Evolutionary conservation across 2,329 filamentous ascomycete species (phyloP).

Genomic region (Furcasterigmium furcatum): DNA sequence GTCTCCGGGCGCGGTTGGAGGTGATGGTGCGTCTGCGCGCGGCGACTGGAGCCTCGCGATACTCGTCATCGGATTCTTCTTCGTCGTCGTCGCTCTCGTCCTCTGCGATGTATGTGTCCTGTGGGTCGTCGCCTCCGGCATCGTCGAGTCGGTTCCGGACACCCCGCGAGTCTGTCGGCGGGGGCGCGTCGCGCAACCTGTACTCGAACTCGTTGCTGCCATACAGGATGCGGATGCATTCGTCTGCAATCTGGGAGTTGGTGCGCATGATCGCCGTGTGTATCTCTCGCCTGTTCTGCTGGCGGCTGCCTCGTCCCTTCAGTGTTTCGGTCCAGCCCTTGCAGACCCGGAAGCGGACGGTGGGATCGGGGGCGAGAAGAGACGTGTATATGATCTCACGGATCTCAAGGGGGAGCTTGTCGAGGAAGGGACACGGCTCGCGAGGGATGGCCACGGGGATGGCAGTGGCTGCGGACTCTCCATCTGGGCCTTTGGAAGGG

Average conservation of each 20-base stretch:
- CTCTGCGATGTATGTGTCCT: too few relatives aligned
- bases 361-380: slow-evolving; percentile 21
- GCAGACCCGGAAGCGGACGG: slow-evolving; percentile 27
- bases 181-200: slow-evolving; percentile 32
- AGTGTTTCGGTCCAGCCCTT: slow-evolving; percentile 22
- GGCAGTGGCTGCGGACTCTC: too few relatives aligned
- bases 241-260: slow-evolving; percentile 27
- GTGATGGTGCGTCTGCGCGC: slow-evolving; percentile 4
- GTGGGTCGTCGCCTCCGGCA: slow-evolving; percentile 2
- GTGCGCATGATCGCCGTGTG: slow-evolving; percentile 31
- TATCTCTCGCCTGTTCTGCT: slow-evolving; percentile 12
- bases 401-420: slow-evolving; percentile 23
- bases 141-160: too few relatives aligned
- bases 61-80: slow-evolving; percentile 7
- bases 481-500: too few relatives aligned
- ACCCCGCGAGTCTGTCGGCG: too few relatives aligned
- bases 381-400: slow-evolving; percentile 24
- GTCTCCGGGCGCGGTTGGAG: background rate
- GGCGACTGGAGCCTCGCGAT: background rate
- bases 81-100: slow-evolving; percentile 10
- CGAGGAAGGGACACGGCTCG: background rate
- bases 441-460: background rate
- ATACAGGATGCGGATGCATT: slow-evolving; percentile 40
- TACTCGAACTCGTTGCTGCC: slow-evolving; percentile 46
- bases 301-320: slow-evolving; percentile 16